A percentile compares a stretch with the other conserved stretches of the same genome.
Evolutionary conservation across 352 stramenopile species (phyloP).

Genomic region (Globisporangium nodosum): DNA sequence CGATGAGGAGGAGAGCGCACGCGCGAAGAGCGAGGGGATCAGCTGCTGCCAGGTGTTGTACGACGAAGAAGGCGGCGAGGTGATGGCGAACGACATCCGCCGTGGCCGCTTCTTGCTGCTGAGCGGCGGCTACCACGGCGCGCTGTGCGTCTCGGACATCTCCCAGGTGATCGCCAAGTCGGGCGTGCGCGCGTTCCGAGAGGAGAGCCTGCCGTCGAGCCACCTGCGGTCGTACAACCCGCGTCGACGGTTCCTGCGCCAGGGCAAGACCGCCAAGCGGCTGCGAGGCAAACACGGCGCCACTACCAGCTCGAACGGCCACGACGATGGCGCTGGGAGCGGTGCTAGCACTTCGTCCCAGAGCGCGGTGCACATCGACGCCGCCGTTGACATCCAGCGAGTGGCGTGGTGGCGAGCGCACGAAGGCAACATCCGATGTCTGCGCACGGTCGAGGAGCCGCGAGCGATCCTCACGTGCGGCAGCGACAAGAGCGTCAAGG

Average conservation of each 20-base stretch:
- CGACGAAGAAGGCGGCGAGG: slow-evolving; percentile 51
- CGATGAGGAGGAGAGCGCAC: background rate
- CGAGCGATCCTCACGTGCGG: slow-evolving; percentile 54
- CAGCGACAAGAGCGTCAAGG: slow-evolving; percentile 48
- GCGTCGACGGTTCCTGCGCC: slow-evolving; percentile 53
- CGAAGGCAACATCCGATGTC: slow-evolving; percentile 34
- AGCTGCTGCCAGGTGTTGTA: slow-evolving; percentile 54
- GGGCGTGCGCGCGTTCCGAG: slow-evolving; percentile 38
- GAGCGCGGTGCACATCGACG: slow-evolving; percentile 7
- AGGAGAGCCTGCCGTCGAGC: slow-evolving; percentile 50
- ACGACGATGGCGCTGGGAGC: background rate
- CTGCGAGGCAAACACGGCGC: slow-evolving; percentile 26
- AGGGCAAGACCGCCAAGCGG: slow-evolving; percentile 58
- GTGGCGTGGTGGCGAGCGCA: slow-evolving; percentile 53
- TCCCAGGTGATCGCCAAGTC: slow-evolving; percentile 37
- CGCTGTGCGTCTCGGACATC: slow-evolving; percentile 48
- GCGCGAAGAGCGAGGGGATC: slow-evolving; percentile 16
- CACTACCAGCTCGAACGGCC: slow-evolving; percentile 10
- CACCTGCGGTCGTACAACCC: slow-evolving; percentile 67
- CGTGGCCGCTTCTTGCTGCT: slow-evolving; percentile 44
- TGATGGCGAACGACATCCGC: slow-evolving; percentile 40
- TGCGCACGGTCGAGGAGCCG: slow-evolving; percentile 57
- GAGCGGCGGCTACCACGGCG: slow-evolving; percentile 29
- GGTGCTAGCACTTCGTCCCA: no score
- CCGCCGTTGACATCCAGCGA: slow-evolving; percentile 26